Percentiles rank a stretch among this genome's conserved stretches.
phyloP scores from a whole-genome alignment of 139 green algal species.

The Chlorella sp. region DNA sequence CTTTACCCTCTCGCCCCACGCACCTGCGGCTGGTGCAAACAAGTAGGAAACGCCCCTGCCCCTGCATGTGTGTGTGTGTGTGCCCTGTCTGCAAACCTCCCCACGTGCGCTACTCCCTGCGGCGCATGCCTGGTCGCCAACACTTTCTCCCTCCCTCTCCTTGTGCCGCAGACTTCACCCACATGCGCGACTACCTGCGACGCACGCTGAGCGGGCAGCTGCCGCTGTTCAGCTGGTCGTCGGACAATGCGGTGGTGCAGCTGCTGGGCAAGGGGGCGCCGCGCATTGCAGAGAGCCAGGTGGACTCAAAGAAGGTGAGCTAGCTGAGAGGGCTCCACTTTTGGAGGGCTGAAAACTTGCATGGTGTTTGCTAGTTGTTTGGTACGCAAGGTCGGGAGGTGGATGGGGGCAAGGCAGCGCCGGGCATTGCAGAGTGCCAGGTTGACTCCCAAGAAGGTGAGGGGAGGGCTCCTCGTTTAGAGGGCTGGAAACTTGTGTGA shows the following conservation, averaged over 20 bases:
- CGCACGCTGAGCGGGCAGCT: conserved; percentile 80
- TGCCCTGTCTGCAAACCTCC: neutral
- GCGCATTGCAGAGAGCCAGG: conserved; percentile 74
- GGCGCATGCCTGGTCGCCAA: too few species aligned
- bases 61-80: neutral
- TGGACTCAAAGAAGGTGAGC: conserved; percentile 48
- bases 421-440: conserved; percentile 42
- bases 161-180: conserved; percentile 87
- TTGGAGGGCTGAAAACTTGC: neutral
- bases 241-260: conserved; percentile 82
- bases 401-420: too few species aligned
- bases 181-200: conserved; percentile 90
- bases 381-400: too few species aligned
- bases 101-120: too few species aligned
- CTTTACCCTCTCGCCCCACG: neutral
- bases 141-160: neutral
- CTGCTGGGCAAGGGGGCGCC: conserved; percentile 77
- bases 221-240: conserved; percentile 83
- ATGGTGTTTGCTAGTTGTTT: too few species aligned
- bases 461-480: too few species aligned
- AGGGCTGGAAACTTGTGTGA: too few species aligned
- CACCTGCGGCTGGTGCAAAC: neutral
- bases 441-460: conserved; percentile 47
- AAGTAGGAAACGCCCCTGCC: neutral
- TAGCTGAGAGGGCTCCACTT: too few species aligned